Conservation (phyloP, 2,329 filamentous ascomycete species). For the Cladorrhinum sp. region DNA sequence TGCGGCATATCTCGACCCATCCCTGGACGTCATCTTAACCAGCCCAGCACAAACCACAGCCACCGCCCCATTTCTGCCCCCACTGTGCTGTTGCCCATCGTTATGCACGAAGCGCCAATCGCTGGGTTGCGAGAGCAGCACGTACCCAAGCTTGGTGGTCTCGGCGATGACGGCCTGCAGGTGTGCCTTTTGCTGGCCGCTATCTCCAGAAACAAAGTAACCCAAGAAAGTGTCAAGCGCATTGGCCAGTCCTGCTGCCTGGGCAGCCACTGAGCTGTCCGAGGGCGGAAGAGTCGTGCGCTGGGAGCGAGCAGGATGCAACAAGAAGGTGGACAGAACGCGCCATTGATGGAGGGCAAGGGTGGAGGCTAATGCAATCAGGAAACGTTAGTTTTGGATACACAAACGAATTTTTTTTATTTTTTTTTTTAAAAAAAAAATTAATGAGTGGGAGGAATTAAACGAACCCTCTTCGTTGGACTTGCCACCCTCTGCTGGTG, state of each 20-base stretch:
- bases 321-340: constrained; percentile 41
- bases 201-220: constrained; percentile 31
- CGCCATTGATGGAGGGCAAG: constrained; percentile 42
- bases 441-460: neutral
- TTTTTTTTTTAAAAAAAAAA: neutral
- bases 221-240: constrained; percentile 36
- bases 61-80: neutral
- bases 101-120: constrained; percentile 37
- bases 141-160: constrained; percentile 40
- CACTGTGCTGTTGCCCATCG: neutral
- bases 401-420: too few species aligned
- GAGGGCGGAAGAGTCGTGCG: constrained; percentile 34
- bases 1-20: constrained; percentile 26
- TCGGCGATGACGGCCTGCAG: constrained; percentile 40
- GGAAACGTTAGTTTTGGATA: neutral
- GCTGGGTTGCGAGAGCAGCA: constrained; percentile 41
- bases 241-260: constrained; percentile 33
- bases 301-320: constrained; percentile 38
- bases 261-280: constrained; percentile 30
- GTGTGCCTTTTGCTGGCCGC: constrained; percentile 36
- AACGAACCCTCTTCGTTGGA: constrained; percentile 31
- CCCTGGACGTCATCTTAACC: constrained; percentile 28
- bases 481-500: constrained; percentile 27
- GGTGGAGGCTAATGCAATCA: constrained; percentile 22
- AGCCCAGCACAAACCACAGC: constrained; percentile 33